Percentiles rank a stretch among this genome's conserved stretches.
Evolutionary conservation across 495 filamentous ascomycete species (phyloP).

Genomic region (Daldinia childiae): DNA sequence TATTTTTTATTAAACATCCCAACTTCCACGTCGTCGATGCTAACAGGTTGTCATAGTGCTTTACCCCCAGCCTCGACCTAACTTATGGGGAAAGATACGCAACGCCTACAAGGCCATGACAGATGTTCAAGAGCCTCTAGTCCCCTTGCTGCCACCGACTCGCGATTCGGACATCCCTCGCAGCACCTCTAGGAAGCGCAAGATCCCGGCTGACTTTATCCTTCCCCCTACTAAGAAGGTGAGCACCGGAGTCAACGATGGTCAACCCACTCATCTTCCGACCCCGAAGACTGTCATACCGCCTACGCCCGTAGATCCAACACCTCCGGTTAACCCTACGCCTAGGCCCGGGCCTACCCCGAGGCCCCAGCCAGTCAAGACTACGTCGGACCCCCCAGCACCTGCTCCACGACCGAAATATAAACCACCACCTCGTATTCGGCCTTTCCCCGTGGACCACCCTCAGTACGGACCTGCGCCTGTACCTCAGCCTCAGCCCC

Average conservation of each 20-base stretch:
- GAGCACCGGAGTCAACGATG: background rate
- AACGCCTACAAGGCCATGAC: constrained; percentile 12
- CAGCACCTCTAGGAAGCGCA: constrained; percentile 44
- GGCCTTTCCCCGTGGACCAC: too few species aligned
- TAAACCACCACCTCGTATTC: too few species aligned
- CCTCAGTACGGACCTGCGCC: too few species aligned
- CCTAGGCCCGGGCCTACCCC: background rate
- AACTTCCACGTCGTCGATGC: background rate
- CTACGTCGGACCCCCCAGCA: too few species aligned
- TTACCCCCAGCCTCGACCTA: constrained; percentile 7
- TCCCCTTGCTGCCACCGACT: constrained; percentile 37
- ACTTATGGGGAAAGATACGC: constrained; percentile 5
- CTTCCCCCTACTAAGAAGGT: background rate
- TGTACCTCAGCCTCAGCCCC: too few species aligned
- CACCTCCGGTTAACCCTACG: background rate
- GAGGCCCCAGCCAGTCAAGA: background rate
- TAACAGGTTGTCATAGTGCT: constrained; percentile 16
- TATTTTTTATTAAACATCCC: too few species aligned
- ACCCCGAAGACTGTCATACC: background rate
- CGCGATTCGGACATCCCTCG: constrained; percentile 28
- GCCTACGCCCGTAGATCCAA: background rate
- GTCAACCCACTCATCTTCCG: background rate
- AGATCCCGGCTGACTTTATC: constrained; percentile 40
- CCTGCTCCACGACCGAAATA: too few species aligned
- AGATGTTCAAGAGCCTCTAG: background rate